Evolutionary conservation across 176 grass and related monocot genomes (phyloP), one percentile per base, ranked within the genome.

Genomic region (Tillandsia leiboldiana): DNA sequence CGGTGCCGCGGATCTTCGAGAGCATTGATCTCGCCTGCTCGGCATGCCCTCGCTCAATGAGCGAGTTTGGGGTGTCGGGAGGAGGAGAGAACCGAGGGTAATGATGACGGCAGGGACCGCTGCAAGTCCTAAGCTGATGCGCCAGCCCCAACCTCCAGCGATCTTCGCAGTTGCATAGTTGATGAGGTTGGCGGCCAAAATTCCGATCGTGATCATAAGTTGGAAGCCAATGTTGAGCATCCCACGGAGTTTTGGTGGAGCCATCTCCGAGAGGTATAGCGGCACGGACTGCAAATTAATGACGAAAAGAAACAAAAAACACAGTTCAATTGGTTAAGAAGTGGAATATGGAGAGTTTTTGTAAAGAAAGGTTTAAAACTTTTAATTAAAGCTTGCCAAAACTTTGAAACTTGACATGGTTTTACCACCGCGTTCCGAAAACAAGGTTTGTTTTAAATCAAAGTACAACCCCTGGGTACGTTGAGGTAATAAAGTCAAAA

Each of bases 171-270:
- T 62, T 1, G 66, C 63, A 26, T 75, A 75, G 9, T 70, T 78
- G 54, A 78, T 51, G 12, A 63, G 14, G 49, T 78, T 78, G 66
- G 65, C 66, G 26, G 66, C 26, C 18, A 63, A 51, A 51, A 75
- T 63, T 23, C 63, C 66, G 26, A 70, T 78, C 10, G 75, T 70
- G 23, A 70, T 54, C 75, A 78, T 70, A 24, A 64, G 65, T 68
- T 78, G 75, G 17, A 66, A 70, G 12, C 10, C 49, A 18, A 52
- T 78, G n/a, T 78, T 78, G 51, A 78, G 53, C 65, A 70, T 78
- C 13, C 75, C 50, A 10, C 75, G 63, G 26, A 64, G 66, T 23
- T 56, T 68, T 5, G 66, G 12, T 4, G 66, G 75, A 9, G 73
- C 73, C 73, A 75, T 75, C 61, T 75, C 73, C 1, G 73, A 75